Conservation (phyloP, 805 yeast genomes). For the Barnettozyma siamensis region DNA sequence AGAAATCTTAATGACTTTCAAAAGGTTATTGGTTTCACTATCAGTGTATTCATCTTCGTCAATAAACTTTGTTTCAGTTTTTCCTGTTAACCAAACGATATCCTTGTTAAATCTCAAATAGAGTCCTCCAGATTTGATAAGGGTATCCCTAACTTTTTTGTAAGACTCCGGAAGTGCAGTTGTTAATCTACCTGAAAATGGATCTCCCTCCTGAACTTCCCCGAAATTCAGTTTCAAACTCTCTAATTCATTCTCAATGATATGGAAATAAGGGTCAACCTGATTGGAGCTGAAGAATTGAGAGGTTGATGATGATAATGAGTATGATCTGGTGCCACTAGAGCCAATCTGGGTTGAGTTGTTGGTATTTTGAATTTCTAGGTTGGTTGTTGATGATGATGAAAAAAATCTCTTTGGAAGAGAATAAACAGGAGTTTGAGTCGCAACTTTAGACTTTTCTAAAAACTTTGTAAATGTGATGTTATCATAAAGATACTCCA, state of each 20-base stretch:
- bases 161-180: conserved; percentile 9
- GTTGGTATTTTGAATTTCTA: conserved; percentile 11
- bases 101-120: conserved; percentile 28
- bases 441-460: conserved; percentile 32
- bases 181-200: conserved; percentile 9
- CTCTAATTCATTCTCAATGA: conserved; percentile 24
- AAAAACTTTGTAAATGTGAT: conserved; percentile 54
- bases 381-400: conserved; percentile 20
- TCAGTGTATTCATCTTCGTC: neutral
- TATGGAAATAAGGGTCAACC: conserved; percentile 34
- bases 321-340: conserved; percentile 10
- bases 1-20: conserved; percentile 37
- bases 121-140: conserved; percentile 27
- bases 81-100: conserved; percentile 22
- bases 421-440: conserved; percentile 9
- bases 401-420: conserved; percentile 22
- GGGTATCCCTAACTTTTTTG: conserved; percentile 6
- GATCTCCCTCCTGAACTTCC: conserved; percentile 6
- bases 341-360: conserved; percentile 1
- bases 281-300: conserved; percentile 18
- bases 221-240: conserved; percentile 19
- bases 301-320: conserved; percentile 22
- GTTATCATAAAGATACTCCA: conserved; percentile 62
- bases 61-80: conserved; percentile 18
- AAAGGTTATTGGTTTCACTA: neutral